Base-by-base conservation (phyloP, 176 grass and related monocot species). In the Urochloa ruziziensis region DNA sequence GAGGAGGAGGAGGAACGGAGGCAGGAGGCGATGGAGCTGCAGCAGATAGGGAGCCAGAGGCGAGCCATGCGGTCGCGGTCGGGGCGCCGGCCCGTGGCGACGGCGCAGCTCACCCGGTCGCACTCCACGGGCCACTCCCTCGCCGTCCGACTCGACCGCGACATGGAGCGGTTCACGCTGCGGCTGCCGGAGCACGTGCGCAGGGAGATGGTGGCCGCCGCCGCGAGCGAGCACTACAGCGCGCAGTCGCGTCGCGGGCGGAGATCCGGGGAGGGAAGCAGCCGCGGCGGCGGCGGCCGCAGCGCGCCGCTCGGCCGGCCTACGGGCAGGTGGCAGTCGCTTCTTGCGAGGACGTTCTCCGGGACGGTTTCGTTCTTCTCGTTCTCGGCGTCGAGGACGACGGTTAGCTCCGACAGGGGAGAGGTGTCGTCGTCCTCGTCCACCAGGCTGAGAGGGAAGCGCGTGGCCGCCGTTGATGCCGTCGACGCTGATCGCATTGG, bases 111-210 rank as follows among this genome's bases (percentile, higher is more conserved):
- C 11, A 68, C 57, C 2, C 80, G 90, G 40, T 97, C 95, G 19
- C 90, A 97, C 70, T 97, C 95, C 29, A 91, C 95, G 17, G 92
- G 92, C 30, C 92, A 92, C 79, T 92, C 92, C 30, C 24, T 75
- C 40, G 60, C 62, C 68, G 44, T 70, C 5, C 85, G 13, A 46
- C 61, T 82, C 32, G 89, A 91, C n/a, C 75, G 44, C 29, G 80
- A 88, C 74, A 4, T 88, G 11, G 89, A 97, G 59, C 83, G 85
- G 58, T 97, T 85, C 89, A 97, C 91, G 42, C 87, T 97, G 60
- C 82, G 77, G 76, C 77, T 97, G 62, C 91, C 94, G 33, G 86
- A 97, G 52, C 86, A 97, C 80, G 68, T 93, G 40, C 86, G 57
- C 71, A 86, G 62, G 82, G 91, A 90, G 79, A 97, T 94, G 80